These are phyloP conservation scores for Trichoderma koningii DNA, from an alignment of 2,329 filamentous ascomycete genomes.

Conservation along the genomic window DNA sequence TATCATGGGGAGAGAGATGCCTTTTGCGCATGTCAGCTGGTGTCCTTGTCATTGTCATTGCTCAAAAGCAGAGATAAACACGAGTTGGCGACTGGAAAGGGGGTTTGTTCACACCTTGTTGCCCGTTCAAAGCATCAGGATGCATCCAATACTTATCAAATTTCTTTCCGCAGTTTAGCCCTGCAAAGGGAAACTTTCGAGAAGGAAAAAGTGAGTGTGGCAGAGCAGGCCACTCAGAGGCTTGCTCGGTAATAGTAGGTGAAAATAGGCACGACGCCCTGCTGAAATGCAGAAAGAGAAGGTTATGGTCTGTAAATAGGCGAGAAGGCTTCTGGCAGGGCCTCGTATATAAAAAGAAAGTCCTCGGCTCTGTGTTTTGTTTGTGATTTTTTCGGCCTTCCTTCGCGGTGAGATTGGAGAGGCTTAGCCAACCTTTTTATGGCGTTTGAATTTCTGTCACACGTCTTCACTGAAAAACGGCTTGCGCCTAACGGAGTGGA, in stretches of 20 bases:
- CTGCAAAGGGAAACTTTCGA: background rate
- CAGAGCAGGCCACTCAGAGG: background rate
- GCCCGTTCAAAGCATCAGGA: background rate
- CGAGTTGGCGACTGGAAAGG: background rate
- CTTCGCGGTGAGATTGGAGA: background rate
- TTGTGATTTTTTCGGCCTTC: background rate
- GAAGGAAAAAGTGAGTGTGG: background rate
- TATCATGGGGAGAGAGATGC: slow-evolving; percentile 5
- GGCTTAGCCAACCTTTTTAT: slow-evolving; percentile 12
- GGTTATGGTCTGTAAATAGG: background rate
- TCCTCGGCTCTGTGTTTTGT: background rate
- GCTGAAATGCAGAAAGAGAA: background rate
- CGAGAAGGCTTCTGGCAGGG: background rate
- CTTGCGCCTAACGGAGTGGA: background rate
- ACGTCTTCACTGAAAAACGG: slow-evolving; percentile 6
- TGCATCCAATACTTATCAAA: background rate
- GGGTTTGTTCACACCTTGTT: background rate
- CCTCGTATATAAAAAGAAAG: background rate
- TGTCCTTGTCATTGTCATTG: background rate
- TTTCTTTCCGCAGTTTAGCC: background rate
- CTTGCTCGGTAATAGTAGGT: background rate
- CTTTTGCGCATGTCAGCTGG: background rate
- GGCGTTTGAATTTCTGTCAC: slow-evolving; percentile 18
- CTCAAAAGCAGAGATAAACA: background rate
- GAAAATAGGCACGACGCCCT: background rate